Evolutionary conservation across 495 filamentous ascomycete genomes (phyloP).

Genomic region (Penicillium cosmopolitanum): DNA sequence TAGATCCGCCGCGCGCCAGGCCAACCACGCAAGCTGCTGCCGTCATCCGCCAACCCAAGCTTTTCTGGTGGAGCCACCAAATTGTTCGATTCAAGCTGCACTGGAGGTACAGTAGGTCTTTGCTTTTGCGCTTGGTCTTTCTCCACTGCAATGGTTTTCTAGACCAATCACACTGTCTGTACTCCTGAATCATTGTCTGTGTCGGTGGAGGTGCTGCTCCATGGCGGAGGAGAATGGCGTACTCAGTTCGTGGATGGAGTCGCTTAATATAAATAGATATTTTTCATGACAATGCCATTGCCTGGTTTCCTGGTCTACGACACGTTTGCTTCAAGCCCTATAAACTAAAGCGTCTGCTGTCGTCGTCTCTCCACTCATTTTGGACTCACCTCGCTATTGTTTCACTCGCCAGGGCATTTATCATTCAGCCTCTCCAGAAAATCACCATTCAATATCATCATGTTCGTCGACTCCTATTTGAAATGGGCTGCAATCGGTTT

Average conservation of each 20-base stretch:
- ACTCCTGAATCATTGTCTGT: constrained; percentile 12
- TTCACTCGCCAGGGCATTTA: background rate
- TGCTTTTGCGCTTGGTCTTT: constrained; percentile 5
- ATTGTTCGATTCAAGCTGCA: constrained; percentile 3
- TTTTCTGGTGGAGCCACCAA: constrained; percentile 20
- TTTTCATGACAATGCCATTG: constrained; percentile 1
- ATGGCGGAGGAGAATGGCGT: constrained; percentile 17
- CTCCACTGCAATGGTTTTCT: constrained; percentile 7
- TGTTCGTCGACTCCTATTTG: constrained; percentile 23
- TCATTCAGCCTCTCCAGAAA: background rate
- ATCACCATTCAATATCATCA: constrained; percentile 1
- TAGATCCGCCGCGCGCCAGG: constrained; percentile 22
- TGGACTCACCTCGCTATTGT: background rate
- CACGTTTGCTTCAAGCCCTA: background rate
- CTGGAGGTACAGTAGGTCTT: background rate
- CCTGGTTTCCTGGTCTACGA: background rate
- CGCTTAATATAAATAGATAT: constrained; percentile 20
- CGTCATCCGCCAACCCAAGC: constrained; percentile 31
- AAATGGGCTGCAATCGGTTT: constrained; percentile 28
- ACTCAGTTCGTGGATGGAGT: constrained; percentile 12
- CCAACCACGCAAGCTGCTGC: constrained; percentile 31
- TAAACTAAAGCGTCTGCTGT: background rate
- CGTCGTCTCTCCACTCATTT: constrained; percentile 11
- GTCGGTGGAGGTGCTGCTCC: constrained; percentile 13
- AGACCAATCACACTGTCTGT: background rate